A percentile compares a stretch with the other conserved stretches of the same genome.
Conservation (phyloP, 2,329 filamentous ascomycete species). For the Dothistroma pini region DNA sequence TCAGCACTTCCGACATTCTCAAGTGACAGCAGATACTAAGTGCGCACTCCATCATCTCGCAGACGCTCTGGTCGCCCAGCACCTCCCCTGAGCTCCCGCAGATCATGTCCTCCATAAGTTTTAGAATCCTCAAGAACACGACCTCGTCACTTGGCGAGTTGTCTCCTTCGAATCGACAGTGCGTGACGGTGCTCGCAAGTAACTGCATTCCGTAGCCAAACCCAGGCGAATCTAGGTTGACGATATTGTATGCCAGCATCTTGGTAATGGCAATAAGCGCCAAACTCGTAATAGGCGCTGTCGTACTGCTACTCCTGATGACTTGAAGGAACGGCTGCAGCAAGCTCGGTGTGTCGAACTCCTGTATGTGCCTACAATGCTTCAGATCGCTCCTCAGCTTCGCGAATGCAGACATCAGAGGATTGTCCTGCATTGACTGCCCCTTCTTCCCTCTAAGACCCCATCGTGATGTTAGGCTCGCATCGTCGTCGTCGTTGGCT, state of each 20-base stretch:
- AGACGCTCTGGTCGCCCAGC: slow-evolving; percentile 96
- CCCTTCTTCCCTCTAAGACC: slow-evolving; percentile 91
- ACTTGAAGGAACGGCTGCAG: slow-evolving; percentile 94
- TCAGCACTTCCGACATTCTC: slow-evolving; percentile 82
- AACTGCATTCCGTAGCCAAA: slow-evolving; percentile 91
- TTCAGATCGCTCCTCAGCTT: slow-evolving; percentile 84
- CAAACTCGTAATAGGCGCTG: slow-evolving; percentile 91
- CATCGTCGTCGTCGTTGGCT: slow-evolving; percentile 24
- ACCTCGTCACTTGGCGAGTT: slow-evolving; percentile 94
- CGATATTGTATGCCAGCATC: slow-evolving; percentile 92
- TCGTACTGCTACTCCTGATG: slow-evolving; percentile 92
- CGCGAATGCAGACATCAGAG: slow-evolving; percentile 91
- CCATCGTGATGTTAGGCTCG: slow-evolving; percentile 75
- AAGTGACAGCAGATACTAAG: slow-evolving; percentile 96
- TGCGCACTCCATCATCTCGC: slow-evolving; percentile 99
- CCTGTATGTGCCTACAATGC: slow-evolving; percentile 78
- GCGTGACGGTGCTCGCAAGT: slow-evolving; percentile 89
- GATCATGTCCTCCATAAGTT: slow-evolving; percentile 98
- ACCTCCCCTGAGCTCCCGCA: slow-evolving; percentile 88
- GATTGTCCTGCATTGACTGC: slow-evolving; percentile 96
- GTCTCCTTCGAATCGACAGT: slow-evolving; percentile 95
- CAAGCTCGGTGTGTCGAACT: slow-evolving; percentile 84
- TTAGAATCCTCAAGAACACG: slow-evolving; percentile 87
- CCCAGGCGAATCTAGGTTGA: slow-evolving; percentile 77
- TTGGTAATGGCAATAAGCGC: slow-evolving; percentile 92